phyloP scores from a whole-genome alignment of 352 stramenopile species.

The Aphanomyces invadans region DNA sequence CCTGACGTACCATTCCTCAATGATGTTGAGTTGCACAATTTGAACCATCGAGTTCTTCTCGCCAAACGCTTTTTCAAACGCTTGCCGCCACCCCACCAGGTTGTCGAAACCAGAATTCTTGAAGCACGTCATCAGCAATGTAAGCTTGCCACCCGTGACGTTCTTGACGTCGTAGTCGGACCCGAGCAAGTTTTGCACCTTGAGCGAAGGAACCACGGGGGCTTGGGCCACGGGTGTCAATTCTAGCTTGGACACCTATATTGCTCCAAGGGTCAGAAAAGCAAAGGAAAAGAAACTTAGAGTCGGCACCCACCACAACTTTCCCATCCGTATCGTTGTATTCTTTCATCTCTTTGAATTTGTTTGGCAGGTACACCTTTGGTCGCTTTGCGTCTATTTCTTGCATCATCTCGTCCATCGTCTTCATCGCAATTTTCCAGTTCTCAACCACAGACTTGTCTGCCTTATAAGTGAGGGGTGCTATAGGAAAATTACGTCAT shows the following conservation, averaged over 20 bases:
- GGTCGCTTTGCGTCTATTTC: conserved; percentile 76
- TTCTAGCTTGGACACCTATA: conserved; percentile 40
- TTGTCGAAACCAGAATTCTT: conserved; percentile 82
- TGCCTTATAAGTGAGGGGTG: conserved; percentile 9
- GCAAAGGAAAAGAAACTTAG: background rate
- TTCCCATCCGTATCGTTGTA: conserved; percentile 84
- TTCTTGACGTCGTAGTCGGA: conserved; percentile 45
- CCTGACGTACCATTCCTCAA: conserved; percentile 87
- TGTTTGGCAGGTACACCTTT: conserved; percentile 82
- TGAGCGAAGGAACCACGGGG: conserved; percentile 42
- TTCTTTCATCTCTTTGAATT: conserved; percentile 84
- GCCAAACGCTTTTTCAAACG: conserved; percentile 45
- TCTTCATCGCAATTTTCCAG: conserved; percentile 61
- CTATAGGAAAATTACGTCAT: background rate
- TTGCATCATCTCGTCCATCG: conserved; percentile 73
- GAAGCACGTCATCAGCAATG: conserved; percentile 73
- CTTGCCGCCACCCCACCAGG: conserved; percentile 64
- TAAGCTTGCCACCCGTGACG: conserved; percentile 43
- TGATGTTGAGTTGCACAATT: conserved; percentile 69
- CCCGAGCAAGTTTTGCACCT: conserved; percentile 42
- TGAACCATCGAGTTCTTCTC: conserved; percentile 35
- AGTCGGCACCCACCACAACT: conserved; percentile 20
- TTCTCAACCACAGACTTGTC: conserved; percentile 36
- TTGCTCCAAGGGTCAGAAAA: conserved; percentile 20
- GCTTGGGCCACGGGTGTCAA: conserved; percentile 57